These are phyloP conservation scores for Metschnikowia lochheadii DNA, from an alignment of 805 yeast genomes.

Conservation along the genomic window DNA sequence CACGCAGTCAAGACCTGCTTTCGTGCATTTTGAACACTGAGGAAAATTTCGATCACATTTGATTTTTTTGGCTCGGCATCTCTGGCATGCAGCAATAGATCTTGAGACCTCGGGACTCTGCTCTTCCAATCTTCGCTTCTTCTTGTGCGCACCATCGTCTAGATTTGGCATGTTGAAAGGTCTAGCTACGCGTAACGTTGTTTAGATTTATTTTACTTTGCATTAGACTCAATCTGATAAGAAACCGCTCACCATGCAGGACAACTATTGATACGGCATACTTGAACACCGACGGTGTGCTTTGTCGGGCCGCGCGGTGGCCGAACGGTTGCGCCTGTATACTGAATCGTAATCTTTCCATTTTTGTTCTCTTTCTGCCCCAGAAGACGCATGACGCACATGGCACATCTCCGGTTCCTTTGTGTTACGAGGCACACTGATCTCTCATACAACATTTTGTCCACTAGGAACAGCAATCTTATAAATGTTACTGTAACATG, in stretches of 20 bases:
- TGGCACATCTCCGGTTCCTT: neutral
- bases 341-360: neutral
- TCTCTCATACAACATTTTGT: neutral
- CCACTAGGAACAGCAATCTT: neutral
- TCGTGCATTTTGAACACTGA: conserved; percentile 56
- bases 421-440: neutral
- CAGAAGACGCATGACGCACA: neutral
- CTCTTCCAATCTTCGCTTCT: neutral
- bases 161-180: conserved; percentile 12
- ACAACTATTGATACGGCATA: neutral
- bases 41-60: conserved; percentile 69
- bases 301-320: neutral
- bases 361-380: neutral
- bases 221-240: conserved; percentile 23
- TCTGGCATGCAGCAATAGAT: conserved; percentile 77
- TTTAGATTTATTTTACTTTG: conserved; percentile 29
- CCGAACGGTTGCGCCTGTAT: neutral
- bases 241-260: conserved; percentile 1
- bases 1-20: conserved; percentile 70
- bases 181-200: conserved; percentile 26
- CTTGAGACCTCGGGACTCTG: conserved; percentile 39
- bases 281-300: neutral
- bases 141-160: neutral
- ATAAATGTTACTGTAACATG: neutral
- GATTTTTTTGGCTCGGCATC: conserved; percentile 69